Evolutionary conservation across 2,329 filamentous ascomycete species (phyloP).

Genomic region (Pyricularia grisea): DNA sequence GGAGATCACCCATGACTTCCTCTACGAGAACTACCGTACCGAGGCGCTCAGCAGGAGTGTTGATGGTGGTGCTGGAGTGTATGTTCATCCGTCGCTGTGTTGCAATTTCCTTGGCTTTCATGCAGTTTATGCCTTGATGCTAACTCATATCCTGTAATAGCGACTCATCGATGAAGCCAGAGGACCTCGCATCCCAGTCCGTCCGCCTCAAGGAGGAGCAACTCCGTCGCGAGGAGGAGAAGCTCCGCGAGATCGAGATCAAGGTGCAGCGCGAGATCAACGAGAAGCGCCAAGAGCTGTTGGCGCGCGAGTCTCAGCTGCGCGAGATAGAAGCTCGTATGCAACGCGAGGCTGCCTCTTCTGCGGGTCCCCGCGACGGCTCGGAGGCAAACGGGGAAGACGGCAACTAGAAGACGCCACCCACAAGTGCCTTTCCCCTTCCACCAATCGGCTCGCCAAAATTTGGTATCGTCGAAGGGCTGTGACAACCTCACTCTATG

Average conservation of each 20-base stretch:
- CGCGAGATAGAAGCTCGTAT: conserved; percentile 98
- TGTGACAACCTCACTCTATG: neutral
- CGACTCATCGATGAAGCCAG: conserved; percentile 92
- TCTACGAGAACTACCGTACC: conserved; percentile 99
- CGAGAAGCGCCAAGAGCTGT: conserved; percentile 96
- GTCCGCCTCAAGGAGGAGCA: conserved; percentile 99
- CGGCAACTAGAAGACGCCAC: conserved; percentile 30
- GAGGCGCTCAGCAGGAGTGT: conserved; percentile 99
- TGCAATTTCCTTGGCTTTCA: neutral
- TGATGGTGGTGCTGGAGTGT: conserved; percentile 80
- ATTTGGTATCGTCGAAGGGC: neutral
- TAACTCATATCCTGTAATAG: conserved; percentile 24
- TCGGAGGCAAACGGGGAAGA: conserved; percentile 48
- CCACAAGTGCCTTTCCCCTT: conserved; percentile 11
- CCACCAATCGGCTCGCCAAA: conserved; percentile 3
- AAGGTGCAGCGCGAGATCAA: conserved; percentile 99
- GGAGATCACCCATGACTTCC: conserved; percentile 99
- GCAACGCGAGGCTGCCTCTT: conserved; percentile 66
- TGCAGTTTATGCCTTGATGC: neutral
- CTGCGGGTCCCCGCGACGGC: conserved; percentile 19
- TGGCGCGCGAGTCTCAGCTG: conserved; percentile 95
- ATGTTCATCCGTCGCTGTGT: conserved; percentile 34
- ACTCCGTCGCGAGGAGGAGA: conserved; percentile 97
- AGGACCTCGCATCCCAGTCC: conserved; percentile 92
- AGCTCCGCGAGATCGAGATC: conserved; percentile 97